phyloP scores from a whole-genome alignment of 495 filamentous ascomycete genomes.

The Lasiosphaeria ovina region DNA sequence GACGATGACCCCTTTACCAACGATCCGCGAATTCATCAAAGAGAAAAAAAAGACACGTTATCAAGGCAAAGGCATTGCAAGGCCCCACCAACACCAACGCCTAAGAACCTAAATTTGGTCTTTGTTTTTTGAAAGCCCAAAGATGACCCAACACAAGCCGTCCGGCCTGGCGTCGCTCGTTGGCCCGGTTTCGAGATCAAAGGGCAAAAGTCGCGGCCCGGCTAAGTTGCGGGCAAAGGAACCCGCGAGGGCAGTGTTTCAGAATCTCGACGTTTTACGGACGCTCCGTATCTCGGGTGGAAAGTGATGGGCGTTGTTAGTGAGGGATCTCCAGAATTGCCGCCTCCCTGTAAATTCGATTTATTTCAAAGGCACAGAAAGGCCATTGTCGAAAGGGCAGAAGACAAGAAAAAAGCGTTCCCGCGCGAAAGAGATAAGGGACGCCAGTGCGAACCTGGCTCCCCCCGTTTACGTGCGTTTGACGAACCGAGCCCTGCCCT shows the following conservation, averaged over 20 bases:
- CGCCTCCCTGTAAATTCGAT: constrained; percentile 4
- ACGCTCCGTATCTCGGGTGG: constrained; percentile 1
- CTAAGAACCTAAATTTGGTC: background rate
- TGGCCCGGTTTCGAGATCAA: constrained; percentile 23
- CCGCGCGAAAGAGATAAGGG: background rate
- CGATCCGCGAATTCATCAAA: too few relatives aligned
- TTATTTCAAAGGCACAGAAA: background rate
- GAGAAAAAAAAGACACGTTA: too few relatives aligned
- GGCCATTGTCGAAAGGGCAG: background rate
- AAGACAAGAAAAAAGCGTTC: background rate
- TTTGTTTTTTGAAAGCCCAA: background rate
- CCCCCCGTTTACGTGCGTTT: background rate
- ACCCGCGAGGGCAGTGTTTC: constrained; percentile 15
- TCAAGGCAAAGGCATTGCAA: too few relatives aligned
- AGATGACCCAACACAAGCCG: background rate
- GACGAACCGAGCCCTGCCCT: background rate
- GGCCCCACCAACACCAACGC: background rate
- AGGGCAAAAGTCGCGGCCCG: constrained; percentile 14
- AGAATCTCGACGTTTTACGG: constrained; percentile 9
- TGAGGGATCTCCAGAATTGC: constrained; percentile 8
- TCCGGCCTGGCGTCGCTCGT: background rate
- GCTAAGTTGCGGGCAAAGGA: constrained; percentile 20
- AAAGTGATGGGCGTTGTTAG: constrained; percentile 20
- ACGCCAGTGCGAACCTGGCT: background rate
- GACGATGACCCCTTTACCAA: too few relatives aligned